Evolutionary conservation across 345 rosid species (phyloP).

Genomic region (Rhodamnia argentea): DNA sequence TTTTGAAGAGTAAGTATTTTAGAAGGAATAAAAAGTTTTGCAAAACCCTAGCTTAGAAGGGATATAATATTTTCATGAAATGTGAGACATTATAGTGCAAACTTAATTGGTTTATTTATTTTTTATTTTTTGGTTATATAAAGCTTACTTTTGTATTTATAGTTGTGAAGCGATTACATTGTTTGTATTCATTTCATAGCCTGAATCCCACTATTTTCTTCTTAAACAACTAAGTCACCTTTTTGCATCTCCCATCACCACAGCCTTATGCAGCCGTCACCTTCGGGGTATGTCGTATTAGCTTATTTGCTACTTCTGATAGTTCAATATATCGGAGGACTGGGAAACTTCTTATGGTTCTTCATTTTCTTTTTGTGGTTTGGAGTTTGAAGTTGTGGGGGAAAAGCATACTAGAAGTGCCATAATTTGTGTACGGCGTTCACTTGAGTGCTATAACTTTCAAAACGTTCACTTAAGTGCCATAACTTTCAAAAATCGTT

Average conservation of each 20-base stretch:
- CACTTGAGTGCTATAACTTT: too few relatives aligned
- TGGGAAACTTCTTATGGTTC: not conserved
- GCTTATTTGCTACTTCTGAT: not conserved
- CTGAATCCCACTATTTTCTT: not conserved
- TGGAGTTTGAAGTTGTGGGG: too few relatives aligned
- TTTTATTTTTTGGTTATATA: too few relatives aligned
- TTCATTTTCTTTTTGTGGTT: too few relatives aligned
- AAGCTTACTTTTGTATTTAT: not conserved
- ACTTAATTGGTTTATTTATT: too few relatives aligned
- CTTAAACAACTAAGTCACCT: not conserved
- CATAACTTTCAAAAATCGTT: too few relatives aligned
- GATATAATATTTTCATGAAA: not conserved
- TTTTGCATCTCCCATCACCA: not conserved
- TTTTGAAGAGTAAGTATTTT: too few relatives aligned
- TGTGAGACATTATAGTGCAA: not conserved
- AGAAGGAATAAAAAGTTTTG: not conserved
- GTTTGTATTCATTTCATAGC: not conserved
- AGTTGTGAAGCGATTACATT: not conserved
- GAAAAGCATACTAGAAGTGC: too few relatives aligned
- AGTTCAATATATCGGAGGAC: not conserved
- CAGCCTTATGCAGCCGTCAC: not conserved
- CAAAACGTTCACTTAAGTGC: too few relatives aligned
- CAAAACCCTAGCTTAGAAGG: not conserved
- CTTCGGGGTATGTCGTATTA: too few relatives aligned
- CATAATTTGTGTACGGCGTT: too few relatives aligned